A percentile compares a stretch with the other conserved stretches of the same genome.
Evolutionary conservation across 805 yeast genomes (phyloP).

Genomic region (Starmerella apicola): DNA sequence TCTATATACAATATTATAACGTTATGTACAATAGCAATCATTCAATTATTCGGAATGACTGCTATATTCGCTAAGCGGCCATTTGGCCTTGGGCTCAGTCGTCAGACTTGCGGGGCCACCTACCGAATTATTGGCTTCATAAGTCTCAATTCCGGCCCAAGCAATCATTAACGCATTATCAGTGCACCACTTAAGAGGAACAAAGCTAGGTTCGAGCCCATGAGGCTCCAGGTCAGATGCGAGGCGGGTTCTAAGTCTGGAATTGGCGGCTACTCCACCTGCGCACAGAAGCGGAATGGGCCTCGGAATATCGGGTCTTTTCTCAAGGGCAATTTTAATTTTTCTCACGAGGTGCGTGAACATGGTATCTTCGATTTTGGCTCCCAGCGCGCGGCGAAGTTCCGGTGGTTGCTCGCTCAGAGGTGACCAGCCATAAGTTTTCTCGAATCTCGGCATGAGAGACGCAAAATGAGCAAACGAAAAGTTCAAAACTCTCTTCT

Average conservation of each 20-base stretch:
- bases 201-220: slow-evolving; percentile 43
- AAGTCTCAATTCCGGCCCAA: slow-evolving; percentile 87
- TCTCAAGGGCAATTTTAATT: slow-evolving; percentile 38
- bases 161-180: slow-evolving; percentile 98
- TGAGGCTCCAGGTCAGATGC: slow-evolving; percentile 11
- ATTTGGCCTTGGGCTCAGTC: slow-evolving; percentile 58
- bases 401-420: slow-evolving; percentile 14
- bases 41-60: too few relatives aligned
- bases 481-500: slow-evolving; percentile 38
- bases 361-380: slow-evolving; percentile 43
- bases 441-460: slow-evolving; percentile 31
- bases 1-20: neutral
- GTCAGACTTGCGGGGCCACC: slow-evolving; percentile 25
- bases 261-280: slow-evolving; percentile 89
- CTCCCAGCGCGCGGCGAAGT: slow-evolving; percentile 19
- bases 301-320: slow-evolving; percentile 14
- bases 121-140: slow-evolving; percentile 31
- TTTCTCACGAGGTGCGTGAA: slow-evolving; percentile 65
- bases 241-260: slow-evolving; percentile 22
- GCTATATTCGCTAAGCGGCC: slow-evolving; percentile 61
- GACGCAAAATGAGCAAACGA: slow-evolving; percentile 72
- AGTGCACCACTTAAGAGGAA: slow-evolving; percentile 63
- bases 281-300: slow-evolving; percentile 47
- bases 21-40: neutral
- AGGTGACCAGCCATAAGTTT: slow-evolving; percentile 9